Conservation (phyloP, 106 monocot genomes). For the Dioscorea alata region DNA sequence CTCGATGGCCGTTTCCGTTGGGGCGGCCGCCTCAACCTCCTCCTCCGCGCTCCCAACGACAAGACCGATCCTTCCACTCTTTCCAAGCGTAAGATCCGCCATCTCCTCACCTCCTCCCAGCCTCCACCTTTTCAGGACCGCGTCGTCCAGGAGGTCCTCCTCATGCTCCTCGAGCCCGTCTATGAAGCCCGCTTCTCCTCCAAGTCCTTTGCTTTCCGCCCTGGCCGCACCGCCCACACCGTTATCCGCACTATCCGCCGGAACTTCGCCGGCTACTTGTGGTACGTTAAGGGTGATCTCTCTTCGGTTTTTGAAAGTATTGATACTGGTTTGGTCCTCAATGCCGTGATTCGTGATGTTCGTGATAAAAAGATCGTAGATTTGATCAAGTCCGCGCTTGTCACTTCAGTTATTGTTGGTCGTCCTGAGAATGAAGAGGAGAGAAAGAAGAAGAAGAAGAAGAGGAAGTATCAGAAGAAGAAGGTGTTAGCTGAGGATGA, state of each 20-base stretch:
- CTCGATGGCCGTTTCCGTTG: conserved; percentile 88
- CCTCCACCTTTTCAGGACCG: conserved; percentile 87
- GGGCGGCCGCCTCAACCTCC: conserved; percentile 66
- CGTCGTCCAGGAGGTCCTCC: conserved; percentile 80
- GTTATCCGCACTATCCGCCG: conserved; percentile 66
- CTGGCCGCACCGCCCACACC: conserved; percentile 77
- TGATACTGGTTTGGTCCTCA: conserved; percentile 44
- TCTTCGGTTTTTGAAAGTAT: conserved; percentile 61
- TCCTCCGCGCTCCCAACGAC: conserved; percentile 77
- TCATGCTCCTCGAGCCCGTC: conserved; percentile 83
- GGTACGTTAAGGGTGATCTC: conserved; percentile 89
- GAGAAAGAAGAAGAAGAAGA: conserved; percentile 64
- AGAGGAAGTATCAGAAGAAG: conserved; percentile 94
- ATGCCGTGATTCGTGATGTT: conserved; percentile 69
- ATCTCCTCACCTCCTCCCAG: conserved; percentile 59
- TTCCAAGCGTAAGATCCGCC: conserved; percentile 88
- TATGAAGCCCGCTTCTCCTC: conserved; percentile 71
- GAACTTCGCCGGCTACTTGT: conserved; percentile 84
- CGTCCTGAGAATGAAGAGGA: conserved; percentile 35
- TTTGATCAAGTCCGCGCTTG: conserved; percentile 72
- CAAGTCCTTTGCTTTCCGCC: conserved; percentile 77
- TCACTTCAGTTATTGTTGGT: conserved; percentile 57
- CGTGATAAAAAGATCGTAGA: conserved; percentile 83
- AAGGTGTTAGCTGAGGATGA: conserved; percentile 82
- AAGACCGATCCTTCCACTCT: conserved; percentile 62